Percentiles rank a stretch among this genome's conserved stretches.
phyloP scores from a whole-genome alignment of 352 stramenopile genomes.

The Phytophthora pinifolia region DNA sequence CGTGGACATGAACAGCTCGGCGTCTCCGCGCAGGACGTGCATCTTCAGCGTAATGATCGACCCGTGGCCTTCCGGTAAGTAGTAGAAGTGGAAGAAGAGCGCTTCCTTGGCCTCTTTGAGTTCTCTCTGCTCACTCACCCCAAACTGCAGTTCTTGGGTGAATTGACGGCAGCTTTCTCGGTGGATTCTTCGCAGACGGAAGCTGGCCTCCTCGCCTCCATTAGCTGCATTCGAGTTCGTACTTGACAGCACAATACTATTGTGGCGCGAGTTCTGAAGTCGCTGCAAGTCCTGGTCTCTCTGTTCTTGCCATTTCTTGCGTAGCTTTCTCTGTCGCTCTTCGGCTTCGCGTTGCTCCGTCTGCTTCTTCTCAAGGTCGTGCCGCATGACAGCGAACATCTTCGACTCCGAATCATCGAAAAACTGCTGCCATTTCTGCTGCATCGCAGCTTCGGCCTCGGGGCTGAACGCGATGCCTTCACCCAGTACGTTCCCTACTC shows the following conservation, averaged over 20 bases:
- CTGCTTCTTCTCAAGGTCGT: slow-evolving; percentile 44
- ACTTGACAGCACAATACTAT: slow-evolving; percentile 12
- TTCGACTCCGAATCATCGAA: slow-evolving; percentile 52
- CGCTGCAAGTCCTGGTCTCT: slow-evolving; percentile 45
- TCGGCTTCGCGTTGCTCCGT: slow-evolving; percentile 43
- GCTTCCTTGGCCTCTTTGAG: slow-evolving; percentile 19
- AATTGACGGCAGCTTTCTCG: slow-evolving; percentile 56
- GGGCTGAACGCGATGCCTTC: slow-evolving; percentile 54
- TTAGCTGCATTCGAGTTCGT: slow-evolving; percentile 1
- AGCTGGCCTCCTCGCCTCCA: slow-evolving; percentile 28
- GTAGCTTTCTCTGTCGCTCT: slow-evolving; percentile 50
- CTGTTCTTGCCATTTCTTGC: slow-evolving; percentile 68
- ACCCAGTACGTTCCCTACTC: slow-evolving; percentile 30
- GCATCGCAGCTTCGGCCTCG: slow-evolving; percentile 48
- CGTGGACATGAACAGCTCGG: slow-evolving; percentile 68
- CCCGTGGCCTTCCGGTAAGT: slow-evolving; percentile 29
- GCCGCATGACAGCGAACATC: slow-evolving; percentile 57
- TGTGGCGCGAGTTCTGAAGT: slow-evolving; percentile 33
- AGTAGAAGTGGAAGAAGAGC: slow-evolving; percentile 66
- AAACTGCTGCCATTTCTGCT: slow-evolving; percentile 61
- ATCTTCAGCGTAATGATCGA: slow-evolving; percentile 69
- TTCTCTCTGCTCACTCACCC: slow-evolving; percentile 39
- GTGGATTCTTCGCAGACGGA: slow-evolving; percentile 48
- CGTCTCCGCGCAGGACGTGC: slow-evolving; percentile 42
- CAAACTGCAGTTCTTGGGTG: slow-evolving; percentile 52